Evolutionary conservation across 2,329 filamentous ascomycete genomes (phyloP).

Genomic region (Endoconidiophora laricicola): DNA sequence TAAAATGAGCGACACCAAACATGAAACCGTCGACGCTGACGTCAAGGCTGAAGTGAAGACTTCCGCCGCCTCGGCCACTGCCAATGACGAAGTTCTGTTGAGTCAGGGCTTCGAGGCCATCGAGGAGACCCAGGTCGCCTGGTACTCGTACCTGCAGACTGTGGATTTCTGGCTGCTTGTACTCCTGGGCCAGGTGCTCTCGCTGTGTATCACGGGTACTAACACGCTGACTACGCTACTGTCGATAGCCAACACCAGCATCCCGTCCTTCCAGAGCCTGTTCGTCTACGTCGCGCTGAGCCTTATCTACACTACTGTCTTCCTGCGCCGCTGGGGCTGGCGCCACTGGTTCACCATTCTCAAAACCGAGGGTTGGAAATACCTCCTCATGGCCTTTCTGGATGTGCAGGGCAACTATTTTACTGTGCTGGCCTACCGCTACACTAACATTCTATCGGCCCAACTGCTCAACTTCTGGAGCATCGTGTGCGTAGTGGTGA

Average conservation of each 20-base stretch:
- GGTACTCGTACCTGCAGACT: conserved; percentile 65
- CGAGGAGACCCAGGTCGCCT: conserved; percentile 35
- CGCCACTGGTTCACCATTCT: conserved; percentile 50
- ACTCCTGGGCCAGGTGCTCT: conserved; percentile 63
- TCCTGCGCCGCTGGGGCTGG: conserved; percentile 63
- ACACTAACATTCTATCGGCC: conserved; percentile 82
- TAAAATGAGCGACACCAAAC: conserved; percentile 13
- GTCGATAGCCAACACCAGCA: conserved; percentile 46
- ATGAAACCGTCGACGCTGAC: conserved; percentile 8
- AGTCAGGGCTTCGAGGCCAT: conserved; percentile 36
- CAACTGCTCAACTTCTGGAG: conserved; percentile 99
- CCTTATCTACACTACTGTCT: conserved; percentile 64
- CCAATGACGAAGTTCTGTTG: conserved; percentile 24
- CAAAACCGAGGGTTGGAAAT: conserved; percentile 70
- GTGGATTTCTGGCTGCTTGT: conserved; percentile 79
- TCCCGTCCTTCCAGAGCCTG: conserved; percentile 88
- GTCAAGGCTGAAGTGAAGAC: background rate
- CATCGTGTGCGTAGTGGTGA: conserved; percentile 75
- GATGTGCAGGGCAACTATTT: conserved; percentile 98
- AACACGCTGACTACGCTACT: conserved; percentile 81
- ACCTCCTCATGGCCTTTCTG: conserved; percentile 78
- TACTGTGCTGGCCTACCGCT: conserved; percentile 79
- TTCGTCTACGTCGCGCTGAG: conserved; percentile 86
- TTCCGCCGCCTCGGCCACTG: conserved; percentile 2
- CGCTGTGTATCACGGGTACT: conserved; percentile 79